Conservation (phyloP, 140 eudicot species). For the Bidens hawaiensis region DNA sequence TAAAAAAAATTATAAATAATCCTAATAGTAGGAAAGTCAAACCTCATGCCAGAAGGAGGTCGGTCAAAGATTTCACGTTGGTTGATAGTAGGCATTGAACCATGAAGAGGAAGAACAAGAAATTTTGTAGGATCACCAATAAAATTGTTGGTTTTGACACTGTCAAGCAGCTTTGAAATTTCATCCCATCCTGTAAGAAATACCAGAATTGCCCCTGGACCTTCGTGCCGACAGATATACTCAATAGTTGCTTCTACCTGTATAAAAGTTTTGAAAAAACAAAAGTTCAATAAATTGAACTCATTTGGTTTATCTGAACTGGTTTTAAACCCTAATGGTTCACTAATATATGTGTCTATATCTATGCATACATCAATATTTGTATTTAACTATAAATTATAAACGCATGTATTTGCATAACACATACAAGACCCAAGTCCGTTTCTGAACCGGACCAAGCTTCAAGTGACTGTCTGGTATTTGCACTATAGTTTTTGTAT, state of each 20-base stretch:
- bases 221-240: slow-evolving; percentile 79
- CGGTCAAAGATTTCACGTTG: slow-evolving; percentile 95
- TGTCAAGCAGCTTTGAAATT: slow-evolving; percentile 83
- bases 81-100: slow-evolving; percentile 94
- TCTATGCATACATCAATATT: neutral
- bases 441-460: slow-evolving; percentile 85
- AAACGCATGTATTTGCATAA: slow-evolving; percentile 3
- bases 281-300: neutral
- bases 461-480: slow-evolving; percentile 81
- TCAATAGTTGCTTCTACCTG: slow-evolving; percentile 88
- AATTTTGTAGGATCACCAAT: slow-evolving; percentile 56
- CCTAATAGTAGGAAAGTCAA: neutral
- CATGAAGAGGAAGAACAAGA: slow-evolving; percentile 87
- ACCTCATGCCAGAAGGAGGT: slow-evolving; percentile 78
- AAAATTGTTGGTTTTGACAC: slow-evolving; percentile 50
- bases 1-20: neutral
- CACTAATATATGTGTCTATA: neutral
- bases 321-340: neutral
- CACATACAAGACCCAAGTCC: slow-evolving; percentile 84
- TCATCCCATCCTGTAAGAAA: slow-evolving; percentile 99
- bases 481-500: slow-evolving; percentile 70
- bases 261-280: neutral
- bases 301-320: neutral
- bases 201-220: slow-evolving; percentile 89
- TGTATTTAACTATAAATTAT: neutral